These are phyloP conservation scores for Fusarium sp. DNA, from an alignment of 2,329 filamentous ascomycete genomes.

Conservation along the genomic window DNA sequence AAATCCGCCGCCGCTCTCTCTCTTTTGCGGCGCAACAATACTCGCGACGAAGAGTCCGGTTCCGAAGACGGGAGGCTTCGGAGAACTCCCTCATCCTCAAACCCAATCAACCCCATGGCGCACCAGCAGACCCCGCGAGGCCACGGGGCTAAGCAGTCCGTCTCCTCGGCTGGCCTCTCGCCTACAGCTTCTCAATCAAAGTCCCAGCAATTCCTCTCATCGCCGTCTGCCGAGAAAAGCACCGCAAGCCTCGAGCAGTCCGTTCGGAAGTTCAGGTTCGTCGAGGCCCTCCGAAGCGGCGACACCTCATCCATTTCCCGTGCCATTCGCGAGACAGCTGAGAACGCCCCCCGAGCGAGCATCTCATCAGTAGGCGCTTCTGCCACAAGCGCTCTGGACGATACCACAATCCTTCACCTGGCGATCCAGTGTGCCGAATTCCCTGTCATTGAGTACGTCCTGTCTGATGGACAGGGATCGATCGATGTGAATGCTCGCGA, in stretches of 20 bases:
- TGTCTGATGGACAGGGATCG: slow-evolving; percentile 75
- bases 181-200: slow-evolving; percentile 53
- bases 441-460: slow-evolving; percentile 92
- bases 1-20: slow-evolving; percentile 65
- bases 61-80: slow-evolving; percentile 61
- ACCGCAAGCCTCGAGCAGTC: slow-evolving; percentile 84
- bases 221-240: slow-evolving; percentile 56
- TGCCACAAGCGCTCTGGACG: slow-evolving; percentile 68
- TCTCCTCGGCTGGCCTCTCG: slow-evolving; percentile 54
- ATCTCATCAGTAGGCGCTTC: slow-evolving; percentile 63
- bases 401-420: slow-evolving; percentile 91
- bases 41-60: slow-evolving; percentile 64
- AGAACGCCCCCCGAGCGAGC: slow-evolving; percentile 65
- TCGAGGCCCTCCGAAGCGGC: slow-evolving; percentile 90
- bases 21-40: slow-evolving; percentile 65
- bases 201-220: slow-evolving; percentile 41
- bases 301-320: slow-evolving; percentile 92
- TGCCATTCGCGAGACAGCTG: slow-evolving; percentile 77
- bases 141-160: slow-evolving; percentile 62
- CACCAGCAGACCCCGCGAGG: slow-evolving; percentile 53
- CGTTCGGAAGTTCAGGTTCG: slow-evolving; percentile 91
- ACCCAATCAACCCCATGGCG: slow-evolving; percentile 52
- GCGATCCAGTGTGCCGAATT: slow-evolving; percentile 96
- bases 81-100: slow-evolving; percentile 48
- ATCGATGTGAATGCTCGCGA: slow-evolving; percentile 92